Evolutionary conservation across 306 rosid genomes (phyloP), one percentile per base, ranked within the genome.

Genomic region (Prunus dulcis): DNA sequence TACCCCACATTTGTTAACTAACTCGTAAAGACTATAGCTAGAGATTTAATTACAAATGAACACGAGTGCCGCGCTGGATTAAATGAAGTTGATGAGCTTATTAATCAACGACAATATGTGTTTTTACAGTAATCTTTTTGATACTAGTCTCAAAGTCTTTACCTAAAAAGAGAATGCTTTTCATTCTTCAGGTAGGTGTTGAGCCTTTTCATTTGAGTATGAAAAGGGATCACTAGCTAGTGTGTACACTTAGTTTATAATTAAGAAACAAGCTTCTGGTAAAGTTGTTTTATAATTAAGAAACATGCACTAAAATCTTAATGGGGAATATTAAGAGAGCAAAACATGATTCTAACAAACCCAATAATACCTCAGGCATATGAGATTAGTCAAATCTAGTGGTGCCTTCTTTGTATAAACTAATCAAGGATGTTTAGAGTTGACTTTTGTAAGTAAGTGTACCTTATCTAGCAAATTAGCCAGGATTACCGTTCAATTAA

Each of bases 331-430:
- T 28, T 51, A 32, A 53, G 27, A 14, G 22, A 56, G 11, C 5
- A 41, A 55, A 41, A 62, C 75, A 38, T 55, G 72, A 67, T 73
- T 57, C 57, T 57, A 73, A 14, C 45, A 23, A 43, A 41, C 6
- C 68, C 68, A 73, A 73, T 73, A 58, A 72, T 4, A 9, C 23
- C 43, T 2, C 43, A 57, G 41, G 12, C 9, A 9, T 41, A 14
- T 55, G 66, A 41, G 30, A 53, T 32, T 71, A 19, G 50, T 32
- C 63, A 18, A 10, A 51, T 23, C 15, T 8, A 63, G 20, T 5
- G 65, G 18, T 12, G 41, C 67, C 67, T 62, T 34, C 6, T 34
- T 62, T 62, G 28, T 28, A 62, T 4, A 28, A 62, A 14, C 20
- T 23, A 58, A 22, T 22, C 0, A 6, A 58, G 25, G 55, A 58